Evolutionary conservation across 2,329 filamentous ascomycete genomes (phyloP), one percentile per base, ranked within the genome.

Genomic region (Stromatinia cepivora): DNA sequence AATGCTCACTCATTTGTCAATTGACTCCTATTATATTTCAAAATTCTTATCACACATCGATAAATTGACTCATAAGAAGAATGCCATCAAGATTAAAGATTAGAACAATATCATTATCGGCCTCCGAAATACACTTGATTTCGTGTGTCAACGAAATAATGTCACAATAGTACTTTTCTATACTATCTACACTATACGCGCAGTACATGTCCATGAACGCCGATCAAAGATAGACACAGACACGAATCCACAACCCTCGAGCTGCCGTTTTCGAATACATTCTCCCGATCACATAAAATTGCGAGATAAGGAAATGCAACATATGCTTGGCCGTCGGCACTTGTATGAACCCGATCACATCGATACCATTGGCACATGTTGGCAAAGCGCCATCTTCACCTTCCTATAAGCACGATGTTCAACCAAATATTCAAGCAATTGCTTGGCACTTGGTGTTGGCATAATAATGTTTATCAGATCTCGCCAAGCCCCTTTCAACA

Each of bases 301-400:
- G n/a, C 31, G 46, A 63, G 61, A 64, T 64, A 63, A 63, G 59
- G 31, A 17, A n/a, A 20, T 62, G 22, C n/a, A 8, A 59, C 36
- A 3, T 10, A 34, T 45, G n/a, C 31, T 28, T 63, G 13, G 59
- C 22, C 10, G 34, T 20, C 31, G 61, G 61, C 46, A 64, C n/a
- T 64, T 39, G 34, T 28, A 42, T 3, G 15, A 20, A 42, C n/a
- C 15, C 25, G 31, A 39, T 28, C 61, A 11, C 36, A 15, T 25
- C 8, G n/a, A 39, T 64, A 39, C n/a, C 34, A 53, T 64, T 64
- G 61, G 61, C 61, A 17, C n/a, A 64, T 52, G 52, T 39, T 63
- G 46, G 46, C 46, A 63, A 52, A 52, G 31, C 46, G 61, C 61
- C 46, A 63, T 28, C 22, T 52, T 39, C n/a, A 64, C 61, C 61